Conservation (phyloP, 2,329 filamentous ascomycete species). For the Nannizzia gypsea region DNA sequence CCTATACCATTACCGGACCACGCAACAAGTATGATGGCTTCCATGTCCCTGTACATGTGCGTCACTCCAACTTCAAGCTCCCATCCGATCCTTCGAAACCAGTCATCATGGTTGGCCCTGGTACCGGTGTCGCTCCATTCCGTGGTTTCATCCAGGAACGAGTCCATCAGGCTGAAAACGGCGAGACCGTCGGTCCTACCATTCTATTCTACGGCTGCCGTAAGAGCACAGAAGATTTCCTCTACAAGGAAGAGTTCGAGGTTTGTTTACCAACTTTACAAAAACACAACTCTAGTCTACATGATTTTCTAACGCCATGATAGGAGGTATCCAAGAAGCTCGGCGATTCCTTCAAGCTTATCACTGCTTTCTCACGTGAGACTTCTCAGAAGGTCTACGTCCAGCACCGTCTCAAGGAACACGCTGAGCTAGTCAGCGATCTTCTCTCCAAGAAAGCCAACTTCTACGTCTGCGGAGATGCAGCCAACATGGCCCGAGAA, state of each 20-base stretch:
- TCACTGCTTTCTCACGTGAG: slow-evolving; percentile 93
- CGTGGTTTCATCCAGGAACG: slow-evolving; percentile 90
- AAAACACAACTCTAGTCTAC: background rate
- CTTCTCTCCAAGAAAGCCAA: slow-evolving; percentile 75
- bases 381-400: slow-evolving; percentile 85
- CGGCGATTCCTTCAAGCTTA: slow-evolving; percentile 77
- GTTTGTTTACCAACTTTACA: slow-evolving; percentile 46
- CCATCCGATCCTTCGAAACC: slow-evolving; percentile 90
- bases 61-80: slow-evolving; percentile 98
- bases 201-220: slow-evolving; percentile 93
- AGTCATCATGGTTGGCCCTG: slow-evolving; percentile 89
- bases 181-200: slow-evolving; percentile 73
- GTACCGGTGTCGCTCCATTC: slow-evolving; percentile 90
- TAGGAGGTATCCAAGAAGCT: slow-evolving; percentile 73
- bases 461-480: slow-evolving; percentile 97
- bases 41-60: slow-evolving; percentile 87
- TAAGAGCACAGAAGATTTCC: slow-evolving; percentile 74
- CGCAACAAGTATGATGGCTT: slow-evolving; percentile 96
- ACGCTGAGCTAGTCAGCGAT: slow-evolving; percentile 72
- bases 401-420: slow-evolving; percentile 80
- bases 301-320: slow-evolving; percentile 8
- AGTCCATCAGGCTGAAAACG: slow-evolving; percentile 66
- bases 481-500: slow-evolving; percentile 90
- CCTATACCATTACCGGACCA: slow-evolving; percentile 76
- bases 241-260: slow-evolving; percentile 87